Percentiles rank a stretch among this genome's conserved stretches.
phyloP scores from a whole-genome alignment of 208 protist genomes.

The Endotrypanum monterogeii region DNA sequence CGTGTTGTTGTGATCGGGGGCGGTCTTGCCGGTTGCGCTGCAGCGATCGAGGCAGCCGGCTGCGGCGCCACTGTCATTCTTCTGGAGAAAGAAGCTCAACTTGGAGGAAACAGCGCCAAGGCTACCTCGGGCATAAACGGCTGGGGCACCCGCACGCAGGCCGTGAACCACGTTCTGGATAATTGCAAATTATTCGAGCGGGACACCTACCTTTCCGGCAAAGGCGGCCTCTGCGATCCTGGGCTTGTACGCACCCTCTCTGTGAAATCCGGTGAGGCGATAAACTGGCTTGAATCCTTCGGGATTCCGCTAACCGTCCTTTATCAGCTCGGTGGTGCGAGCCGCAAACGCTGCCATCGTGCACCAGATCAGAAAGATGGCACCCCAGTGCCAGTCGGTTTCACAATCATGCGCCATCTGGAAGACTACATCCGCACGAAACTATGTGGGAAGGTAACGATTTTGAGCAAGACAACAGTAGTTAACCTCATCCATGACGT shows the following conservation, averaged over 20 bases:
- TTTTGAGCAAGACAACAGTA: conserved; percentile 48
- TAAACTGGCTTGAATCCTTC: conserved; percentile 80
- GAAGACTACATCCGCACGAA: conserved; percentile 75
- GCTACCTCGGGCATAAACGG: conserved; percentile 93
- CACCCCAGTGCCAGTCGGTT: conserved; percentile 89
- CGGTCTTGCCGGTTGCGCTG: conserved; percentile 62
- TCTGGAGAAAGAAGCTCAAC: conserved; percentile 89
- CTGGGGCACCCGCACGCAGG: conserved; percentile 77
- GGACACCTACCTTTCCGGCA: conserved; percentile 66
- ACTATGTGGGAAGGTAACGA: conserved; percentile 41
- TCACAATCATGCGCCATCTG: conserved; percentile 87
- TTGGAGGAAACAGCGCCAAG: conserved; percentile 89
- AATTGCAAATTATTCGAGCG: conserved; percentile 47
- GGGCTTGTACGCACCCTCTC: conserved; percentile 87
- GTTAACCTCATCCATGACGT: conserved; percentile 42
- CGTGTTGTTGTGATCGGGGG: conserved; percentile 71
- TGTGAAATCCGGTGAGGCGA: conserved; percentile 57
- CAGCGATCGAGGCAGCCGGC: conserved; percentile 50
- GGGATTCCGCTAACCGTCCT: conserved; percentile 85
- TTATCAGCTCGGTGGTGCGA: conserved; percentile 92
- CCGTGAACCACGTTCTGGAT: conserved; percentile 58
- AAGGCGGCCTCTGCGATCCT: conserved; percentile 63
- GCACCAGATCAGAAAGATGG: conserved; percentile 69
- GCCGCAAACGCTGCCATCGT: conserved; percentile 86
- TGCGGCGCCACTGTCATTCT: conserved; percentile 70